Evolutionary conservation across 371 early-diverging fungal species (phyloP).

Genomic region (Synchytrium microbalum): DNA sequence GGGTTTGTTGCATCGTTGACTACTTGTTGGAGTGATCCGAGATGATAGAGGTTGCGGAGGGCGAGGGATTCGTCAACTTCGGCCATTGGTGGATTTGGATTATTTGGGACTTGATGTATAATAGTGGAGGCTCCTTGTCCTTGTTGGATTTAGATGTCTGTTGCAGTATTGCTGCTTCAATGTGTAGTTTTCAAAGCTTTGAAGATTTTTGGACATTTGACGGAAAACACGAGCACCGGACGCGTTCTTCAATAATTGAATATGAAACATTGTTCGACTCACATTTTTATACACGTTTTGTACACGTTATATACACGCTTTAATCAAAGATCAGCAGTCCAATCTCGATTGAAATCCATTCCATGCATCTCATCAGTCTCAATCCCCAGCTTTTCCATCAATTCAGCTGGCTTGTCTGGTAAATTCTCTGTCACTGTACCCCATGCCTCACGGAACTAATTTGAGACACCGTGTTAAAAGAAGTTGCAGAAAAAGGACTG

Average conservation of each 20-base stretch:
- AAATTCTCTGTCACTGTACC: constrained; percentile 37
- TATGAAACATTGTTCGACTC: too few species aligned
- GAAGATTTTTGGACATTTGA: too few species aligned
- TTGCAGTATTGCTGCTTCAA: too few species aligned
- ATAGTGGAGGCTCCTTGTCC: too few species aligned
- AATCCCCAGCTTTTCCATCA: constrained; percentile 39
- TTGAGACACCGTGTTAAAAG: too few species aligned
- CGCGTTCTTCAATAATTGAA: too few species aligned
- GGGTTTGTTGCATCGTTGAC: constrained; percentile 57
- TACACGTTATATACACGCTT: not conserved
- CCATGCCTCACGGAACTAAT: constrained; percentile 32
- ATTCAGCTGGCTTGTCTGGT: constrained; percentile 29
- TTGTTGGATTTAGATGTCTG: too few species aligned
- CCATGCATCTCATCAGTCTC: constrained; percentile 43
- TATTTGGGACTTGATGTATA: too few species aligned
- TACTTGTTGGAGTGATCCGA: constrained; percentile 59
- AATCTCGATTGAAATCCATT: constrained; percentile 22
- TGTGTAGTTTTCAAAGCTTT: too few species aligned
- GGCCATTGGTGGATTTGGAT: not conserved
- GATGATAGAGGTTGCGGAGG: constrained; percentile 58
- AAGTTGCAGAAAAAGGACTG: too few species aligned
- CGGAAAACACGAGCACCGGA: too few species aligned
- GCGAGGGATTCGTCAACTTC: constrained; percentile 49
- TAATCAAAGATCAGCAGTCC: not conserved
- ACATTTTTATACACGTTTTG: not conserved